phyloP scores from a whole-genome alignment of 306 rosid species.

The Cucurbita pepo region DNA sequence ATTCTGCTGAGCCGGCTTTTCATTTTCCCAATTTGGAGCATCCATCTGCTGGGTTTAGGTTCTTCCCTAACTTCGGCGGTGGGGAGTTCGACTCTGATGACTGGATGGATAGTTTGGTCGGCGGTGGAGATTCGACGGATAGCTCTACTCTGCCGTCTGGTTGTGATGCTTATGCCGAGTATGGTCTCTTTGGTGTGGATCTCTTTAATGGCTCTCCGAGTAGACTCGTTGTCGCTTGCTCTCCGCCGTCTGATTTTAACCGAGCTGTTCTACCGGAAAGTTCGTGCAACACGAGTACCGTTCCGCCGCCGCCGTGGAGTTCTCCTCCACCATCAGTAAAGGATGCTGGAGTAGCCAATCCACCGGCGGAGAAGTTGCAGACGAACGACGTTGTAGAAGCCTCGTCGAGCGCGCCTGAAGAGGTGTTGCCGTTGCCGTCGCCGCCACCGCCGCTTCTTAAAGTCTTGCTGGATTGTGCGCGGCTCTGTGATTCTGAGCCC shows the following conservation, averaged over 20 bases:
- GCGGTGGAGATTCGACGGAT: constrained; percentile 57
- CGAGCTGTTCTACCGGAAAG: constrained; percentile 20
- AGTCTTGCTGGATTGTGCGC: constrained; percentile 50
- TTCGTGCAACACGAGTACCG: background rate
- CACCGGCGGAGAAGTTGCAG: background rate
- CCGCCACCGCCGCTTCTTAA: constrained; percentile 62
- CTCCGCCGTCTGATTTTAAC: constrained; percentile 50
- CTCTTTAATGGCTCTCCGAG: constrained; percentile 29
- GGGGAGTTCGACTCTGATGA: constrained; percentile 90
- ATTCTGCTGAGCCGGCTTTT: constrained; percentile 19
- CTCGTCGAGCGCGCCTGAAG: constrained; percentile 27
- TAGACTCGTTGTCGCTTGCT: constrained; percentile 26
- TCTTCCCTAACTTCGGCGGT: constrained; percentile 33
- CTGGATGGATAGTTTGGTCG: constrained; percentile 83
- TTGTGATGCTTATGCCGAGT: constrained; percentile 37
- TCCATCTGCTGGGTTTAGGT: constrained; percentile 38
- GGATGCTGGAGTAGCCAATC: constrained; percentile 13
- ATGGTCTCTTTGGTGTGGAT: constrained; percentile 29
- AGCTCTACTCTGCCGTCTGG: constrained; percentile 38
- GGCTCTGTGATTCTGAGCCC: constrained; percentile 29
- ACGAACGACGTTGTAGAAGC: constrained; percentile 3
- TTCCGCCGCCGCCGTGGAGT: constrained; percentile 22
- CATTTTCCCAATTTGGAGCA: constrained; percentile 49
- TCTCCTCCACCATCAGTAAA: constrained; percentile 9
- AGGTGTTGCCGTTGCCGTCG: constrained; percentile 28